phyloP scores from a whole-genome alignment of 129 eudicot species.

The Flaveria sonorensis region DNA sequence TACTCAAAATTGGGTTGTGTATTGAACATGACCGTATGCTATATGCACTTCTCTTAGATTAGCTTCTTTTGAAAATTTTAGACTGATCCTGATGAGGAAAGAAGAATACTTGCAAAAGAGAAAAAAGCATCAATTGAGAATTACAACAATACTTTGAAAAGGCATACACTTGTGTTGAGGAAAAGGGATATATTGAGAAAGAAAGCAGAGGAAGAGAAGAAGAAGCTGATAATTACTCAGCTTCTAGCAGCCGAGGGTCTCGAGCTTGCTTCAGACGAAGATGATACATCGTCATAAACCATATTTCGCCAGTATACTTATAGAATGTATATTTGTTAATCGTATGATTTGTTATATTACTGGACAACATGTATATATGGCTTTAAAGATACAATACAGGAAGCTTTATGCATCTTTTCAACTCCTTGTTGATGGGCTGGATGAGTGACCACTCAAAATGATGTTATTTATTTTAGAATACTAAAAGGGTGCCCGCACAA shows the following conservation, averaged over 20 bases:
- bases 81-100: conserved; percentile 96
- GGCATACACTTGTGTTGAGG: conserved; percentile 86
- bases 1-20: not conserved
- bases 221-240: conserved; percentile 49
- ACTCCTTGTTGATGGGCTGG: not conserved
- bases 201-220: conserved; percentile 89
- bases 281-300: conserved; percentile 34
- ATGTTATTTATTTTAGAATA: too few species aligned
- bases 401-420: conserved; percentile 7
- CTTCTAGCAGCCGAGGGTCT: conserved; percentile 96
- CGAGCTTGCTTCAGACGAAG: conserved; percentile 81
- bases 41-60: not conserved
- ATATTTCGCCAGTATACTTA: conserved; percentile 3
- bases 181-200: conserved; percentile 84
- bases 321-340: conserved; percentile 31
- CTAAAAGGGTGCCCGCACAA: too few species aligned
- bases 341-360: conserved; percentile 10
- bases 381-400: conserved; percentile 30
- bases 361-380: conserved; percentile 31
- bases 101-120: conserved; percentile 79
- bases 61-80: conserved; percentile 31
- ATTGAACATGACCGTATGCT: not conserved
- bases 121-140: conserved; percentile 79
- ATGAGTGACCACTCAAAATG: not conserved
- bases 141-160: conserved; percentile 59